Evolutionary conservation across 2,329 filamentous ascomycete species (phyloP), one percentile per base, ranked within the genome.

Genomic region (Epichloe typhina): DNA sequence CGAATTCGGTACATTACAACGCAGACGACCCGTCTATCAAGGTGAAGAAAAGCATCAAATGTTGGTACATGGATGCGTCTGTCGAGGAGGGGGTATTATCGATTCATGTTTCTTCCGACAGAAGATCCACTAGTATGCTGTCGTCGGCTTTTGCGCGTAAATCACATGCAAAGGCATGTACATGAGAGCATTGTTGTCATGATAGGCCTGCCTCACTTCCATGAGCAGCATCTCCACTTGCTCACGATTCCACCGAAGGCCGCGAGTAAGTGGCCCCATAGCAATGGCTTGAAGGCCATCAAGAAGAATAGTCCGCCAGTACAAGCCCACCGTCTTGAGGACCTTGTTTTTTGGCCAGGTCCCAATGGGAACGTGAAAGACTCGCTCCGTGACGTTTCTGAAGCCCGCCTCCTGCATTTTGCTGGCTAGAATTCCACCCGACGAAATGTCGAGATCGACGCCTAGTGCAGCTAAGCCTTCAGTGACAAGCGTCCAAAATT

Each of bases 131-230:
- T 51, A 51, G 23, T 51, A 53, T 31, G 46, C 49, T 6, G 49
- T 37, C 4, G 33, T 36, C 3, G 76, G 73, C 59, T 72, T 78
- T 61, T 79, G 76, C 15, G 70, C 76, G 56, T 75, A 78, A 12
- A 77, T 65, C 48, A 79, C 68, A 58, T 77, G 71, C 55, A 78
- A 65, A 8, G 75, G 75, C 76, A 80, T 79, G 54, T 76, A 77
- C 66, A 70, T 65, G 56, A 72, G 68, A 56, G 63, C 64, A 51
- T 62, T 58, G 46, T 69, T 70, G 50, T 74, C 71, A 54, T 65
- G 63, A 55, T 74, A 75, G n/a, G 70, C 72, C 53, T 65, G 72
- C 54, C 72, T 64, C 15, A 77, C 72, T 17, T 71, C 64, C 12
- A 73, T 62, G 15, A 77, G 66, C 53, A 73, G 73, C 12, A 72